Evolutionary conservation across 2,329 filamentous ascomycete genomes (phyloP).

Genomic region (Curvularia hawaiiensis): DNA sequence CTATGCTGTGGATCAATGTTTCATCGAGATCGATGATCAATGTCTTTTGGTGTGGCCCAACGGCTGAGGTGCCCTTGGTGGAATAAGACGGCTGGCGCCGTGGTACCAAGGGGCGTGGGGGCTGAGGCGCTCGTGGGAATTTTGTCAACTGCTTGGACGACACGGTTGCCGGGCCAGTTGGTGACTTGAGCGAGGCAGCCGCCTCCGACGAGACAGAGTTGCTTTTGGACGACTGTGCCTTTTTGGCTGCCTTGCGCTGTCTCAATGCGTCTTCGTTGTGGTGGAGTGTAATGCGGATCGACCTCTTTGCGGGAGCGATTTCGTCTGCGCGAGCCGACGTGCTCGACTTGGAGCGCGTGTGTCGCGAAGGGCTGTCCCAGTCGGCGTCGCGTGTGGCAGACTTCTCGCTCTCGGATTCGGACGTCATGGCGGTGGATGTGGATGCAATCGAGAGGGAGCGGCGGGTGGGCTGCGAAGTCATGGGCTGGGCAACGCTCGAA

Average conservation of each 20-base stretch:
- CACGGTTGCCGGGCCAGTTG: constrained; percentile 73
- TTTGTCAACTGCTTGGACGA: constrained; percentile 71
- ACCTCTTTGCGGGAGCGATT: constrained; percentile 70
- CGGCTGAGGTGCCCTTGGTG: constrained; percentile 37
- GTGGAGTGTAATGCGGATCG: constrained; percentile 88
- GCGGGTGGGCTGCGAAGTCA: constrained; percentile 37
- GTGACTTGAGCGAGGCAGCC: constrained; percentile 83
- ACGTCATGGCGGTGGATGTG: constrained; percentile 69
- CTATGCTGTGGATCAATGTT: constrained; percentile 97
- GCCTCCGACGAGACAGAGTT: constrained; percentile 48
- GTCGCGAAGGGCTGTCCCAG: constrained; percentile 52
- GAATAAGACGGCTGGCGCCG: constrained; percentile 88
- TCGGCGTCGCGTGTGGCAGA: constrained; percentile 37
- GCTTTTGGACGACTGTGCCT: constrained; percentile 53
- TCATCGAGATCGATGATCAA: constrained; percentile 95
- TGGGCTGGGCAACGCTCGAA: constrained; percentile 30
- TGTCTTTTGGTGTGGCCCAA: constrained; percentile 73
- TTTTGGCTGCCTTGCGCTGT: constrained; percentile 73
- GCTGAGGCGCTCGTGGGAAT: constrained; percentile 88
- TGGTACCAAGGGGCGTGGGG: constrained; percentile 88
- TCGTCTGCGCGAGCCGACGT: constrained; percentile 62
- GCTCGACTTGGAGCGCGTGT: constrained; percentile 68
- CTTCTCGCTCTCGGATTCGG: constrained; percentile 68
- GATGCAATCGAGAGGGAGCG: constrained; percentile 53
- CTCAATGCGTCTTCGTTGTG: constrained; percentile 78